Percentiles rank a stretch among this genome's conserved stretches.
These are phyloP conservation scores for Russula sp. DNA, from an alignment of 768 basidiomycete species.

Conservation along the genomic window DNA sequence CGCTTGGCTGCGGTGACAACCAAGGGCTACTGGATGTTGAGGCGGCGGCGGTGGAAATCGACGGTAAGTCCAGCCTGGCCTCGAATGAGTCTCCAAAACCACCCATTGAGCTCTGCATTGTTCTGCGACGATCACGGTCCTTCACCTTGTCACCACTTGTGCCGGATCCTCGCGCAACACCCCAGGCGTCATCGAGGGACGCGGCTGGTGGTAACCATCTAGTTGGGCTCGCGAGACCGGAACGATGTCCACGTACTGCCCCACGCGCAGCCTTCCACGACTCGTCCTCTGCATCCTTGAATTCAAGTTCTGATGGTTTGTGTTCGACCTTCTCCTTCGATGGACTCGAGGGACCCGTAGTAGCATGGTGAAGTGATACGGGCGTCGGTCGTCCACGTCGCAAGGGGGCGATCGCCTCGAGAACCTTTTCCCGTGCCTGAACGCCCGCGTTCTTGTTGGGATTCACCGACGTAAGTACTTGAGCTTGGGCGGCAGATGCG, in stretches of 20 bases:
- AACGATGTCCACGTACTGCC: slow-evolving; percentile 30
- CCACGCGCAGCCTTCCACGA: slow-evolving; percentile 29
- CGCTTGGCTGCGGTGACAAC: slow-evolving; percentile 4
- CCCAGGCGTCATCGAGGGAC: slow-evolving; percentile 27
- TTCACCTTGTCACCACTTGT: slow-evolving; percentile 23
- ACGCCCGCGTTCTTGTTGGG: slow-evolving; percentile 50
- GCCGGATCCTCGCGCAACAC: slow-evolving; percentile 5
- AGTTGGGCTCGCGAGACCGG: slow-evolving; percentile 28
- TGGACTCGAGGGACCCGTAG: slow-evolving; percentile 35
- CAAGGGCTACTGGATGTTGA: slow-evolving; percentile 15
- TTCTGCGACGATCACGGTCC: slow-evolving; percentile 28
- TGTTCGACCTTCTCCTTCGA: slow-evolving; percentile 28
- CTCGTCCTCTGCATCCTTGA: slow-evolving; percentile 35
- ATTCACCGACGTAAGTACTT: slow-evolving; percentile 31
- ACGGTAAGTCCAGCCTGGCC: slow-evolving; percentile 24
- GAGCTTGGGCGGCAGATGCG: slow-evolving; percentile 29
- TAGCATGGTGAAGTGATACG: slow-evolving; percentile 25
- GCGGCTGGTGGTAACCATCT: slow-evolving; percentile 15
- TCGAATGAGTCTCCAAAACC: slow-evolving; percentile 66
- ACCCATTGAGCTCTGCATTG: slow-evolving; percentile 23
- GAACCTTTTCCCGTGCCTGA: slow-evolving; percentile 71
- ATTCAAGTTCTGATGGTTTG: slow-evolving; percentile 31
- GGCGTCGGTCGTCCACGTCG: slow-evolving; percentile 60
- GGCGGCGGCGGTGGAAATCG: slow-evolving; percentile 10
- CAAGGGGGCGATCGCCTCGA: slow-evolving; percentile 79